phyloP scores from a whole-genome alignment of 2,329 filamentous ascomycete species.

The Rhynchosporium graminicola region DNA sequence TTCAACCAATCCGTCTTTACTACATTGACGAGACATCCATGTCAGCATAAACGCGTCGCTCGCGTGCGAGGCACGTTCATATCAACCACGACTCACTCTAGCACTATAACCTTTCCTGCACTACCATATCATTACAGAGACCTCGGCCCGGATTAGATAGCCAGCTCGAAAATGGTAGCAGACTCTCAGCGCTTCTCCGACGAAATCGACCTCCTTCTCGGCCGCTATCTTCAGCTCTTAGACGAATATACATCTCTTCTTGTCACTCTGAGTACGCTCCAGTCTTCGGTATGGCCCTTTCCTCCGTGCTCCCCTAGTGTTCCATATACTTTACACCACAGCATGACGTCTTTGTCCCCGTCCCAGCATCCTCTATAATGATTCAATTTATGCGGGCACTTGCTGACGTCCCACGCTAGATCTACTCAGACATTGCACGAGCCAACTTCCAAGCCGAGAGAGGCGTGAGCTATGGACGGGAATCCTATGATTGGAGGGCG shows the following conservation, averaged over 20 bases:
- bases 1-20: not conserved
- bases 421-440: slow-evolving; percentile 55
- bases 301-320: not conserved
- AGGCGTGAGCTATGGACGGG: slow-evolving; percentile 64
- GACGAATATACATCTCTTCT: slow-evolving; percentile 67
- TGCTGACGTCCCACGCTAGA: slow-evolving; percentile 22
- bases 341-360: not conserved
- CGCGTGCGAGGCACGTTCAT: slow-evolving; percentile 3
- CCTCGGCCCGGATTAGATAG: slow-evolving; percentile 4
- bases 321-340: not conserved
- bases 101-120: not conserved
- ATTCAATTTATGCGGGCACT: not conserved
- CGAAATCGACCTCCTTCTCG: slow-evolving; percentile 62
- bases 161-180: slow-evolving; percentile 14
- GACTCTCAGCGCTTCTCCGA: slow-evolving; percentile 25
- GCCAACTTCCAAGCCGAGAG: slow-evolving; percentile 72
- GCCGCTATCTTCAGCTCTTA: slow-evolving; percentile 64
- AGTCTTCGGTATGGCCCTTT: slow-evolving; percentile 49
- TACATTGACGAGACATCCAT: not conserved
- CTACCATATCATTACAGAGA: not conserved
- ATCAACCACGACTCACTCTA: not conserved
- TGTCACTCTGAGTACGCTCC: slow-evolving; percentile 52
- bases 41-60: slow-evolving; percentile 11
- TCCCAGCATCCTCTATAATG: too few relatives aligned
- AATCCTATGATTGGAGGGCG: slow-evolving; percentile 67